Evolutionary conservation across 2,329 filamentous ascomycete species (phyloP).

Genomic region (Cladosporium sp.): DNA sequence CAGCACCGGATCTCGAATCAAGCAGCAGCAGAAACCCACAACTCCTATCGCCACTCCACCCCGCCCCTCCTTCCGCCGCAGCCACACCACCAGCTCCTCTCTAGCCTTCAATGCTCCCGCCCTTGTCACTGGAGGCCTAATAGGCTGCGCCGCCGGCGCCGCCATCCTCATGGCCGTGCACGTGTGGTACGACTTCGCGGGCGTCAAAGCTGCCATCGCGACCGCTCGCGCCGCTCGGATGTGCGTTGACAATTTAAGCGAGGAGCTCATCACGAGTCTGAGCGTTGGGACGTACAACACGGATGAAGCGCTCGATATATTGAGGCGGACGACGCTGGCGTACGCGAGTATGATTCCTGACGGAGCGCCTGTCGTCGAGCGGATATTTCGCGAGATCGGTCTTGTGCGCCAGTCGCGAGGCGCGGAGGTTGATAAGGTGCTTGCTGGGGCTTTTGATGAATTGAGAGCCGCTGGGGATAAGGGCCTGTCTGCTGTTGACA

Average conservation of each 20-base stretch:
- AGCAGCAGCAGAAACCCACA: background rate
- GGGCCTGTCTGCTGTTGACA: slow-evolving; percentile 25
- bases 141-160: slow-evolving; percentile 32
- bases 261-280: slow-evolving; percentile 31
- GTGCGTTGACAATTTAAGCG: slow-evolving; percentile 32
- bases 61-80: background rate
- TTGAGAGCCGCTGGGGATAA: slow-evolving; percentile 26
- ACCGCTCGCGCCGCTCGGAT: slow-evolving; percentile 30
- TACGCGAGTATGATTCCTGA: slow-evolving; percentile 32
- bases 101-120: slow-evolving; percentile 27
- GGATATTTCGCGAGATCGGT: slow-evolving; percentile 30
- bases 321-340: slow-evolving; percentile 31
- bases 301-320: slow-evolving; percentile 33
- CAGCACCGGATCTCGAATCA: too few species aligned
- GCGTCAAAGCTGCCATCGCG: slow-evolving; percentile 29
- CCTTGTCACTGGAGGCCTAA: slow-evolving; percentile 31
- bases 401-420: slow-evolving; percentile 30
- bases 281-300: slow-evolving; percentile 33
- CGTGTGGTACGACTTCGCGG: slow-evolving; percentile 31
- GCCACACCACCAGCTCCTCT: slow-evolving; percentile 10
- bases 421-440: slow-evolving; percentile 29
- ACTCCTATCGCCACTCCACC: background rate
- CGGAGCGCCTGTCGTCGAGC: slow-evolving; percentile 30
- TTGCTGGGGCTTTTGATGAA: slow-evolving; percentile 27
- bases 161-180: slow-evolving; percentile 30